Evolutionary conservation across 305 asterid species (phyloP).

Genomic region (Solanum hybrid): DNA sequence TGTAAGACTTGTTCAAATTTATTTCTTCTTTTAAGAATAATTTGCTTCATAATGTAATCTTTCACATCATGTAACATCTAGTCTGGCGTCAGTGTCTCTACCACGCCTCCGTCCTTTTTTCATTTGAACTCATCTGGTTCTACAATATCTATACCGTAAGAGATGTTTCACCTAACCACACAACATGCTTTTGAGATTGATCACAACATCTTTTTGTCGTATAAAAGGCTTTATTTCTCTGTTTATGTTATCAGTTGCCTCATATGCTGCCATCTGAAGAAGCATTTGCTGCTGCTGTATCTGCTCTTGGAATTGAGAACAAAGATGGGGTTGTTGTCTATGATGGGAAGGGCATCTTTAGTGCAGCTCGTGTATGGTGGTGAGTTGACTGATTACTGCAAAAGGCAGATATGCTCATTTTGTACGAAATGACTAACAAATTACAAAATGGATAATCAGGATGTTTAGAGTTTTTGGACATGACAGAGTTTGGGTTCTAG

Average conservation of each 20-base stretch:
- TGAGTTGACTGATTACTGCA: conserved; percentile 17
- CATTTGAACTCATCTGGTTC: background rate
- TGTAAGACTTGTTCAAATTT: conserved; percentile 36
- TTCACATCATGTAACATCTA: background rate
- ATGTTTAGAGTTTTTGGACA: conserved; percentile 97
- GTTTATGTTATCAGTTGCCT: conserved; percentile 52
- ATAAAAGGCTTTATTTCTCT: background rate
- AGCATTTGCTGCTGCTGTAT: conserved; percentile 95
- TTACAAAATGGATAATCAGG: conserved; percentile 32
- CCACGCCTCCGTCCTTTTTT: background rate
- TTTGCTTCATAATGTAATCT: background rate
- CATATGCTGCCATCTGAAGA: conserved; percentile 97
- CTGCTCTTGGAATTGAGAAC: conserved; percentile 94
- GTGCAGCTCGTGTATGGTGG: conserved; percentile 99
- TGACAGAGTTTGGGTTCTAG: conserved; percentile 85
- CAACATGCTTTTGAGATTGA: background rate
- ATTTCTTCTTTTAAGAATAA: background rate
- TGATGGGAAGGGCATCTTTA: conserved; percentile 96
- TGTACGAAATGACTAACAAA: background rate
- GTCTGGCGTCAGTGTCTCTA: background rate
- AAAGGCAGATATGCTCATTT: background rate
- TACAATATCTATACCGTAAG: background rate
- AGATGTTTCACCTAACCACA: background rate
- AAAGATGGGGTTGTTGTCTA: conserved; percentile 80
- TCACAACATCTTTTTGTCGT: background rate